phyloP scores from a whole-genome alignment of 768 basidiomycete species.

The Lyophyllum decastes region DNA sequence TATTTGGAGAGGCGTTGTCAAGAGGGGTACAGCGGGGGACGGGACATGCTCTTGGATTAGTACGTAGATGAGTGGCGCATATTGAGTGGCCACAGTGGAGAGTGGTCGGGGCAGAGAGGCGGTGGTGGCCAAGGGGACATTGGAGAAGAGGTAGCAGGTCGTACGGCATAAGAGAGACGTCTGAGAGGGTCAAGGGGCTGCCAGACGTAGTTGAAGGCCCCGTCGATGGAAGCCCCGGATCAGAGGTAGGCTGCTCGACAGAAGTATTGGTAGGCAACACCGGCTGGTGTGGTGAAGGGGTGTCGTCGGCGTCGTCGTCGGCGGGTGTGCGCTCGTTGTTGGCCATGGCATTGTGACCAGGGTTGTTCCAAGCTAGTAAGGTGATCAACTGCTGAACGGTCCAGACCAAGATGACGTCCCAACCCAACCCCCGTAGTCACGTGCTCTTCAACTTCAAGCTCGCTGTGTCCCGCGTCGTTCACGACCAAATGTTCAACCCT shows the following conservation, averaged over 20 bases:
- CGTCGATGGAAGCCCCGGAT: conserved; percentile 16
- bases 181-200: background rate
- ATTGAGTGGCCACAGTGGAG: conserved; percentile 86
- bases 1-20: conserved; percentile 31
- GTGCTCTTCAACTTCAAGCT: background rate
- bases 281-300: background rate
- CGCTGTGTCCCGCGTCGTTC: background rate
- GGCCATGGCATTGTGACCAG: background rate
- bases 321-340: background rate
- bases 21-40: conserved; percentile 30
- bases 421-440: background rate
- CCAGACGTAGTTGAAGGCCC: conserved; percentile 4
- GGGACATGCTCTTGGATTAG: conserved; percentile 24
- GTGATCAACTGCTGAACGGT: no score
- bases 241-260: background rate
- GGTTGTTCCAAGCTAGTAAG: background rate
- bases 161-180: conserved; percentile 5
- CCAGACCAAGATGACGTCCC: background rate
- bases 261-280: background rate
- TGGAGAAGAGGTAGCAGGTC: conserved; percentile 19
- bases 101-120: conserved; percentile 62
- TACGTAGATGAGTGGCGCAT: conserved; percentile 56
- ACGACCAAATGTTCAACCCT: background rate
- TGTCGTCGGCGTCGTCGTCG: background rate
- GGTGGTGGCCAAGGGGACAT: conserved; percentile 61